Evolutionary conservation across 345 rosid genomes (phyloP).

Genomic region (Lepidium sativum): DNA sequence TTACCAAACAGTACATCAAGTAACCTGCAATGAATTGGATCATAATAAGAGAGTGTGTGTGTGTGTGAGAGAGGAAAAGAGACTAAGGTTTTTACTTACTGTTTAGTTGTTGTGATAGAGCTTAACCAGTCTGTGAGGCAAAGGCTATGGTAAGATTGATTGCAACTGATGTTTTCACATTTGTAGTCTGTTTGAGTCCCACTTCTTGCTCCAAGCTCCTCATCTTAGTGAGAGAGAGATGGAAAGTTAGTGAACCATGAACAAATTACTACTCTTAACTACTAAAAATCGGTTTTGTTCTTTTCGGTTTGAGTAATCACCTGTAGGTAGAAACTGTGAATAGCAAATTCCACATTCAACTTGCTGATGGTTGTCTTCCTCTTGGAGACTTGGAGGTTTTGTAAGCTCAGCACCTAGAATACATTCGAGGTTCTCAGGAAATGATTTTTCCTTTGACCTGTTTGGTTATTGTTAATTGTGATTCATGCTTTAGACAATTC

Average conservation of each 20-base stretch:
- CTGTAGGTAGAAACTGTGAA: conserved; percentile 62
- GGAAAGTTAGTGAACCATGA: not conserved
- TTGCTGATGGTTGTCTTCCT: conserved; percentile 31
- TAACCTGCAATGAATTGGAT: conserved; percentile 42
- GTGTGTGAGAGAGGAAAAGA: not conserved
- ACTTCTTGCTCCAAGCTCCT: conserved; percentile 52
- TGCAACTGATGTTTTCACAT: conserved; percentile 66
- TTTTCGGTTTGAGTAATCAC: conserved; percentile 24
- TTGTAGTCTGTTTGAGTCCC: conserved; percentile 54
- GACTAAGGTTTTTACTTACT: conserved; percentile 39
- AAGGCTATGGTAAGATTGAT: conserved; percentile 57
- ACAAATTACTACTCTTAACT: not conserved
- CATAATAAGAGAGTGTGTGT: conserved; percentile 27
- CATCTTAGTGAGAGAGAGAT: conserved; percentile 32
- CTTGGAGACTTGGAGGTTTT: conserved; percentile 25
- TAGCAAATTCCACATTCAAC: conserved; percentile 83
- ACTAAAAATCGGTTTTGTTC: not conserved
- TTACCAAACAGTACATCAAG: conserved; percentile 69
- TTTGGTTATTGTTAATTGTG: not conserved
- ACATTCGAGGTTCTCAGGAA: conserved; percentile 47
- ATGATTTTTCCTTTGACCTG: conserved; percentile 49
- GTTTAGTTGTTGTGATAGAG: conserved; percentile 74
- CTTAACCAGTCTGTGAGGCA: conserved; percentile 76
- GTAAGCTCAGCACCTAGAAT: conserved; percentile 49
- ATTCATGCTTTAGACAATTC: not conserved